phyloP scores from a whole-genome alignment of 257 asterid genomes.

The Verbascum thapsus region DNA sequence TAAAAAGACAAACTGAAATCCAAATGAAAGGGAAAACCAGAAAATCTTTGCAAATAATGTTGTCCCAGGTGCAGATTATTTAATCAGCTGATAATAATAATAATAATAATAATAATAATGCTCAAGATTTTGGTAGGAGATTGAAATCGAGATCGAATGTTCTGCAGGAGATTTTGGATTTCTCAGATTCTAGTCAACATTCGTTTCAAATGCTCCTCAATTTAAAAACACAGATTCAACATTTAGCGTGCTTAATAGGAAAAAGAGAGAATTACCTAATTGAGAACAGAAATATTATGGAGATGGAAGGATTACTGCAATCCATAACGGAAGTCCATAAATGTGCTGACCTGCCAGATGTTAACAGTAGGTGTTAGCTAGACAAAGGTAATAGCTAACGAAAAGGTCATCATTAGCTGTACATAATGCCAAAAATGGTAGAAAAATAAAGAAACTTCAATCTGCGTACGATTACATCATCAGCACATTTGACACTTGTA shows the following conservation, averaged over 20 bases:
- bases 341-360: constrained; percentile 27
- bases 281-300: constrained; percentile 15
- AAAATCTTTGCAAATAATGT: background rate
- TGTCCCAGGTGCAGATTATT: background rate
- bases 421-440: background rate
- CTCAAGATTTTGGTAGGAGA: background rate
- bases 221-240: constrained; percentile 6
- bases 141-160: background rate
- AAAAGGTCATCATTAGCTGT: constrained; percentile 11
- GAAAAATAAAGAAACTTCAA: background rate
- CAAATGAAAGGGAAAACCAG: too few relatives aligned
- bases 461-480: constrained; percentile 13
- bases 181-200: too few relatives aligned
- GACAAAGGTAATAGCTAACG: too few relatives aligned
- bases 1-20: background rate
- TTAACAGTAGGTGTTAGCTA: constrained; percentile 14
- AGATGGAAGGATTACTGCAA: constrained; percentile 3
- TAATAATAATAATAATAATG: too few relatives aligned
- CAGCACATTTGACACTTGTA: background rate
- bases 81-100: too few relatives aligned
- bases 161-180: too few relatives aligned
- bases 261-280: constrained; percentile 20
- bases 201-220: too few relatives aligned
- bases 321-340: constrained; percentile 16
- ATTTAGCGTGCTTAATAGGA: constrained; percentile 9